Evolutionary conservation across 768 basidiomycete species (phyloP).

Genomic region (Phlebiopsis flavidoalba): DNA sequence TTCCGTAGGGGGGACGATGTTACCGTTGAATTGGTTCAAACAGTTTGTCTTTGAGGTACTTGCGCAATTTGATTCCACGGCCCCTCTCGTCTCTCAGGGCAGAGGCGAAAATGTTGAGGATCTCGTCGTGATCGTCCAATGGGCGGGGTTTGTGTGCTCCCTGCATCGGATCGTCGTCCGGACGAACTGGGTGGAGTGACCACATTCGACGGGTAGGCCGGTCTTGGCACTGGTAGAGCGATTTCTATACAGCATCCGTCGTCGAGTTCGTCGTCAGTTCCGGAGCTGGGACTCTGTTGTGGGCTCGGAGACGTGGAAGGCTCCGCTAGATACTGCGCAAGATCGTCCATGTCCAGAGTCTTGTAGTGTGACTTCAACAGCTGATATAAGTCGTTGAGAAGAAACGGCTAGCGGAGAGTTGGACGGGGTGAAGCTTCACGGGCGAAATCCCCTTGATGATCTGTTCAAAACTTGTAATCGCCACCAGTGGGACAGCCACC

Average conservation of each 20-base stretch:
- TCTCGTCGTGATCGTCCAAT: background rate
- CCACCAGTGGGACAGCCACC: background rate
- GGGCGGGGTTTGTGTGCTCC: too few relatives aligned
- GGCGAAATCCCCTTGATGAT: background rate
- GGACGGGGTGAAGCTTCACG: background rate
- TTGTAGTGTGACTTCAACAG: background rate
- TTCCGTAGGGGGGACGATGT: background rate
- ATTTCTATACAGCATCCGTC: too few relatives aligned
- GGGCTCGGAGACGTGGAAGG: too few relatives aligned
- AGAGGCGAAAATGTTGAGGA: background rate
- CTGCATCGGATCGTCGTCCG: too few relatives aligned
- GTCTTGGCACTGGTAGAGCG: too few relatives aligned
- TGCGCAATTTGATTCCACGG: background rate
- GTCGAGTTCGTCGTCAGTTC: too few relatives aligned
- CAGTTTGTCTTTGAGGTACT: background rate
- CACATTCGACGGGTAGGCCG: too few relatives aligned
- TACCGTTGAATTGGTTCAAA: background rate
- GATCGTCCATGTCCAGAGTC: background rate
- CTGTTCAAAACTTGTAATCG: background rate
- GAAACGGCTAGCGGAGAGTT: background rate
- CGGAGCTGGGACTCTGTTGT: background rate
- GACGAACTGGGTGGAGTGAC: too few relatives aligned
- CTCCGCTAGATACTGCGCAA: background rate
- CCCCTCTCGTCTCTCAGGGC: background rate
- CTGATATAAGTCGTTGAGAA: background rate